Conservation (phyloP, 2,329 filamentous ascomycete genomes). For the Trichoderma sp. region DNA sequence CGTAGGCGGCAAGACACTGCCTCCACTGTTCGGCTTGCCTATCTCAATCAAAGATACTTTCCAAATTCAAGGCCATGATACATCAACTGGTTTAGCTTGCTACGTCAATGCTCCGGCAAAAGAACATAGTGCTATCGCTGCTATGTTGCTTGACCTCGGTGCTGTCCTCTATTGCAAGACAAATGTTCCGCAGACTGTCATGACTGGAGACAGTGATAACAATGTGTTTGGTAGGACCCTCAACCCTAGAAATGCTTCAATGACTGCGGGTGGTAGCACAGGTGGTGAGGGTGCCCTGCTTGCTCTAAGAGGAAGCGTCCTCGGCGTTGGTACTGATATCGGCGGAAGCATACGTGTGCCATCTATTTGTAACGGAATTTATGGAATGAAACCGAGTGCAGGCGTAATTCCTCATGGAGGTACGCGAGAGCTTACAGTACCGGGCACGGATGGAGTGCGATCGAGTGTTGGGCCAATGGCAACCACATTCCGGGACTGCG, state of each 20-base stretch:
- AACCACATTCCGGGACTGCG: slow-evolving; percentile 29
- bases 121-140: slow-evolving; percentile 33
- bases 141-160: slow-evolving; percentile 34
- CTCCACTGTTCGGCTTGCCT: neutral
- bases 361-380: slow-evolving; percentile 35
- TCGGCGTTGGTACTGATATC: slow-evolving; percentile 42
- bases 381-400: slow-evolving; percentile 31
- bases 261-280: slow-evolving; percentile 39
- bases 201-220: slow-evolving; percentile 35
- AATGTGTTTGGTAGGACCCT: slow-evolving; percentile 39
- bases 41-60: slow-evolving; percentile 7
- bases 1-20: neutral
- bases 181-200: slow-evolving; percentile 29
- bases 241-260: slow-evolving; percentile 38
- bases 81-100: slow-evolving; percentile 40
- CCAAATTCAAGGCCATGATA: slow-evolving; percentile 45
- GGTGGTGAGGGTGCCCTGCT: slow-evolving; percentile 42
- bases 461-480: slow-evolving; percentile 38
- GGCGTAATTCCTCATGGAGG: slow-evolving; percentile 34
- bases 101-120: slow-evolving; percentile 36
- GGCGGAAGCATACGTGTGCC: slow-evolving; percentile 37
- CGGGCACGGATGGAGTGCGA: slow-evolving; percentile 36
- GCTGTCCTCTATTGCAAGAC: slow-evolving; percentile 32
- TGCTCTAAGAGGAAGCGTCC: slow-evolving; percentile 35
- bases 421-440: slow-evolving; percentile 38